Conservation (phyloP, 208 protist species). For the Crithidia expoeki region DNA sequence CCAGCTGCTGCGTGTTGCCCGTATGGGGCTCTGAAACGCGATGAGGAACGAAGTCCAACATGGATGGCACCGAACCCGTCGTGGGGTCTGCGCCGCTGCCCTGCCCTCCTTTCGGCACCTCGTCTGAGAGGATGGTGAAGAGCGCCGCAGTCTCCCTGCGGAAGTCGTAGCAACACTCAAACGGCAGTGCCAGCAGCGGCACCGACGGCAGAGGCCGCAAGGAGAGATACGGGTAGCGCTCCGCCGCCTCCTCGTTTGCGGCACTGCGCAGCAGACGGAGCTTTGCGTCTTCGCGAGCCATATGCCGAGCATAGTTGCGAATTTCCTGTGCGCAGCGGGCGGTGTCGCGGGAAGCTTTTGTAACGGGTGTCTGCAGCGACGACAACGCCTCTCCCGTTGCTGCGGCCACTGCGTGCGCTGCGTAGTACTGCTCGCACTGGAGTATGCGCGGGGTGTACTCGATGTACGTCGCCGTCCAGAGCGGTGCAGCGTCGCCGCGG, state of each 20-base stretch:
- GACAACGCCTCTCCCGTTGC: too few species aligned
- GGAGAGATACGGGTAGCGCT: slow-evolving; percentile 33
- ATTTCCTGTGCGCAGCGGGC: slow-evolving; percentile 23
- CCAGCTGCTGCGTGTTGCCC: too few species aligned
- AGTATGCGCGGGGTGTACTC: slow-evolving; percentile 33
- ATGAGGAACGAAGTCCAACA: too few species aligned
- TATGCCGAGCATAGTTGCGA: slow-evolving; percentile 14
- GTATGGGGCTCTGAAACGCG: too few species aligned
- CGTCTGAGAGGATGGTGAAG: neutral
- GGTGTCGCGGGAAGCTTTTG: slow-evolving; percentile 8
- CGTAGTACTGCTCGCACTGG: slow-evolving; percentile 25
- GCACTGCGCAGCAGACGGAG: slow-evolving; percentile 16
- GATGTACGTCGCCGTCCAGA: slow-evolving; percentile 18
- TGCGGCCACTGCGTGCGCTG: neutral
- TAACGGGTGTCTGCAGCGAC: neutral
- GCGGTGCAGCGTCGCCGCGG: slow-evolving; percentile 15
- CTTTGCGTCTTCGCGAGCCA: slow-evolving; percentile 24
- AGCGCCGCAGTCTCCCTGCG: slow-evolving; percentile 4
- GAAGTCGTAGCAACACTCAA: slow-evolving; percentile 28
- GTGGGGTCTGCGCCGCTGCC: too few species aligned
- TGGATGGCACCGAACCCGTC: too few species aligned
- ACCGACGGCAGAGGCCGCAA: slow-evolving; percentile 11
- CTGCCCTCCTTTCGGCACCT: too few species aligned
- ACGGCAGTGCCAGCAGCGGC: slow-evolving; percentile 18
- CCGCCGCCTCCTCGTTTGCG: slow-evolving; percentile 21